These are phyloP conservation scores for Morella rubra DNA, from an alignment of 306 rosid species.

Conservation along the genomic window DNA sequence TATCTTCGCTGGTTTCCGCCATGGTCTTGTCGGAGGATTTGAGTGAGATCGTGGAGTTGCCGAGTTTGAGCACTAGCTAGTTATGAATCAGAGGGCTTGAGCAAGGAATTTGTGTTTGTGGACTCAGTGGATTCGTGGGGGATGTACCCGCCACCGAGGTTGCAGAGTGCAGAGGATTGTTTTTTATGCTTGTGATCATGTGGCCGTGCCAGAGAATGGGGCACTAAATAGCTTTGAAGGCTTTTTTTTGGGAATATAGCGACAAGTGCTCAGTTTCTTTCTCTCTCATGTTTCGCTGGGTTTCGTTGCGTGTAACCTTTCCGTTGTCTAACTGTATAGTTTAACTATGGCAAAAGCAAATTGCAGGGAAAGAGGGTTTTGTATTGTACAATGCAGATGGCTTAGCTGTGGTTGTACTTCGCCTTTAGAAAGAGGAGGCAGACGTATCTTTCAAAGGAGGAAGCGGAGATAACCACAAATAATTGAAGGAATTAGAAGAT, in stretches of 20 bases:
- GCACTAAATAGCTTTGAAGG: conserved; percentile 36
- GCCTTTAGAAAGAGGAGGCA: too few species aligned
- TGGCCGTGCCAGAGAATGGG: conserved; percentile 26
- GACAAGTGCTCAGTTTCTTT: background rate
- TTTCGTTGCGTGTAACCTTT: too few species aligned
- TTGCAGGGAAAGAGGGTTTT: too few species aligned
- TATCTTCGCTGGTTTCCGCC: conserved; percentile 32
- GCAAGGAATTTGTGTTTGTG: conserved; percentile 56
- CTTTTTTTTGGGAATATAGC: conserved; percentile 43
- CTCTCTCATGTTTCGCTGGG: too few species aligned
- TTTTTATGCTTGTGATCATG: conserved; percentile 13
- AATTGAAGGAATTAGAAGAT: too few species aligned
- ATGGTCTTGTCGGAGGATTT: conserved; percentile 58
- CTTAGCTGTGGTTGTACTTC: too few species aligned
- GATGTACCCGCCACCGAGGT: conserved; percentile 61
- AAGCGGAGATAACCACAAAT: too few species aligned
- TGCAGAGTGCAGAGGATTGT: conserved; percentile 44
- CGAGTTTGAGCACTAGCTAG: conserved; percentile 45
- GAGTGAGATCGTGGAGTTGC: conserved; percentile 69
- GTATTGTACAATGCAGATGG: too few species aligned
- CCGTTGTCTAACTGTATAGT: too few species aligned
- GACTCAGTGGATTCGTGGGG: conserved; percentile 56
- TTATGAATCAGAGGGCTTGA: conserved; percentile 34
- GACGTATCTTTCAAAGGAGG: too few species aligned
- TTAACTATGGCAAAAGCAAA: too few species aligned